A percentile compares a stretch with the other conserved stretches of the same genome.
Conservation (phyloP, 441 rosid genomes). For the Macaranga tanarius region DNA sequence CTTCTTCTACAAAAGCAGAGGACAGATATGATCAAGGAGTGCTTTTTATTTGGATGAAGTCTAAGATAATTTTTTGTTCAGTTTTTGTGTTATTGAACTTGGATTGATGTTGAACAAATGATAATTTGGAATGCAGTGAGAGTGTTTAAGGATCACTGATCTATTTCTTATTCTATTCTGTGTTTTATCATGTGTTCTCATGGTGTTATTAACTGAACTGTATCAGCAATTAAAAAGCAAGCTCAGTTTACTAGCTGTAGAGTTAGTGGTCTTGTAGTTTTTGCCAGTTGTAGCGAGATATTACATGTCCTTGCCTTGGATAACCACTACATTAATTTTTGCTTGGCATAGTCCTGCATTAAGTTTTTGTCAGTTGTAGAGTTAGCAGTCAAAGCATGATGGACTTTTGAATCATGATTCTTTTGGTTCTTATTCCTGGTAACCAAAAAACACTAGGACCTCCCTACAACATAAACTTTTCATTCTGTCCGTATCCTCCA, state of each 20-base stretch:
- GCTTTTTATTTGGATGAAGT: constrained; percentile 8
- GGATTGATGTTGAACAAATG: constrained; percentile 12
- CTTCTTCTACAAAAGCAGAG: background rate
- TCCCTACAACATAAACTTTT: too few relatives aligned
- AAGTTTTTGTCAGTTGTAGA: too few relatives aligned
- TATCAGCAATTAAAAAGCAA: too few relatives aligned
- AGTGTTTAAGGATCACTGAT: background rate
- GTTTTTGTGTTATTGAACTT: constrained; percentile 12
- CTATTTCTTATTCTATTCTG: background rate
- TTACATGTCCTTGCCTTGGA: background rate
- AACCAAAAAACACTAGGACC: too few relatives aligned
- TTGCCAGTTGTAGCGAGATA: background rate
- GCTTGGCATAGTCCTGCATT: too few relatives aligned
- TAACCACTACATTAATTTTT: background rate
- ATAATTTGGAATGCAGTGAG: background rate
- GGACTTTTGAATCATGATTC: too few relatives aligned
- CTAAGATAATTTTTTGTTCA: constrained; percentile 8
- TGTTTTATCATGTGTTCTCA: background rate
- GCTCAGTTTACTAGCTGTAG: background rate
- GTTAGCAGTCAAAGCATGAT: too few relatives aligned
- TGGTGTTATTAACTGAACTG: background rate
- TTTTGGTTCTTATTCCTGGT: too few relatives aligned
- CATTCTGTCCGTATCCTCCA: background rate
- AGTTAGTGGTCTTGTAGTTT: background rate
- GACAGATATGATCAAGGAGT: background rate